Evolutionary conservation across 768 basidiomycete genomes (phyloP).

Genomic region (Tulasnella sp.): DNA sequence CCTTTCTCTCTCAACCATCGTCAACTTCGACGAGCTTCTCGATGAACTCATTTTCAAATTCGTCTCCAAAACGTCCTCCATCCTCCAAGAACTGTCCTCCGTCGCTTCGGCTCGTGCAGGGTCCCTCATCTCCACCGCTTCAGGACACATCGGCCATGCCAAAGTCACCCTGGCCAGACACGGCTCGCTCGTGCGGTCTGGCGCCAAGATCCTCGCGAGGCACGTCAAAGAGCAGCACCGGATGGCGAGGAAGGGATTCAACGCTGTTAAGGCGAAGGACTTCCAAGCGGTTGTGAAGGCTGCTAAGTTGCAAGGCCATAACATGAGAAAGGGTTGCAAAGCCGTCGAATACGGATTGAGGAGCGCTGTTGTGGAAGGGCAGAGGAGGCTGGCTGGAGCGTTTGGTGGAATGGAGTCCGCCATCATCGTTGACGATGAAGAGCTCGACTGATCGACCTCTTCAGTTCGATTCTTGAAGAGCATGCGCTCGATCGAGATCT

Average conservation of each 20-base stretch:
- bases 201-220: conserved; percentile 10
- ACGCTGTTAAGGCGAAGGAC: background rate
- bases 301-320: conserved; percentile 14
- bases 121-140: conserved; percentile 12
- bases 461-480: background rate
- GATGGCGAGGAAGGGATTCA: background rate
- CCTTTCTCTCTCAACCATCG: conserved; percentile 3
- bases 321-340: conserved; percentile 20
- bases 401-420: conserved; percentile 14
- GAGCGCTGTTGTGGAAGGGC: conserved; percentile 19
- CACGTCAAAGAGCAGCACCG: conserved; percentile 15
- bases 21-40: conserved; percentile 28
- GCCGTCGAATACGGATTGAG: conserved; percentile 9
- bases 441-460: background rate
- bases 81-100: conserved; percentile 20
- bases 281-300: conserved; percentile 10
- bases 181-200: conserved; percentile 2
- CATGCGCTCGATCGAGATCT: background rate
- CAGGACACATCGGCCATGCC: background rate
- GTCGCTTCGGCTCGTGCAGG: background rate
- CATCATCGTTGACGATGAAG: background rate
- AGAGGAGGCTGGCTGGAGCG: background rate
- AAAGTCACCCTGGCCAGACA: background rate
- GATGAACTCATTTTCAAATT: conserved; percentile 9
- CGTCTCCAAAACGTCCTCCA: conserved; percentile 18